Evolutionary conservation across 805 yeast species (phyloP), one percentile per base, ranked within the genome.

Genomic region (Lipomyces sp.): DNA sequence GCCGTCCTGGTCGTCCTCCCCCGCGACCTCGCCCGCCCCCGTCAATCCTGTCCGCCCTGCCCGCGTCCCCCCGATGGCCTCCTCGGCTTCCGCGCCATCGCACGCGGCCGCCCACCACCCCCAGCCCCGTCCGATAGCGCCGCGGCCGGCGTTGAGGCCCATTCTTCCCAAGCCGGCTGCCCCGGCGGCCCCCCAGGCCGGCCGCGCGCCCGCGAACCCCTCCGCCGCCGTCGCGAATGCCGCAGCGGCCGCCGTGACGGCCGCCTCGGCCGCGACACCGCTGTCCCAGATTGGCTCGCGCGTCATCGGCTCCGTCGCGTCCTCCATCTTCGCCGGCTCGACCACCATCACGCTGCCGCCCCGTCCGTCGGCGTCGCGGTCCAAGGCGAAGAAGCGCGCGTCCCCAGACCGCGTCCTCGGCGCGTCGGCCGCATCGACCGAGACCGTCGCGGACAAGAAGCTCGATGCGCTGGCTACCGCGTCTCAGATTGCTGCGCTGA

Each of bases 231-330:
- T 23, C 13, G 14, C 37, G 5, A 3, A n/a, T 6, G n/a, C 38
- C 6, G 8, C 37, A 16, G 7, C 44, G 13, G 22, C 49, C 26
- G 16, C 43, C 21, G 11, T 42, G 18, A 43, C 33, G 33, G 11
- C 40, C n/a, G 32, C 39, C 18, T 18, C 33, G 4, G 26, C 49
- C 34, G n/a, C 24, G 21, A 21, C 44, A 19, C 28, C 49, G 4
- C 42, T 45, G 16, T 39, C 49, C 16, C 36, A 34, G 10, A 33
- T 55, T 24, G 43, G 48, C 35, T 43, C 56, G 5, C 51, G 57
- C 32, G 54, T 55, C 31, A 43, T 55, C 18, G 57, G 57, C 50
- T 51, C 57, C 21, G 59, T 55, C 47, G 59, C 59, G 14, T 55
- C 59, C 22, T 55, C 59, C 28, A 48, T 55, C 33, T 47, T 55